Evolutionary conservation across 805 yeast species (phyloP), one percentile per base, ranked within the genome.

Genomic region (Saccharomycopsis amapae): DNA sequence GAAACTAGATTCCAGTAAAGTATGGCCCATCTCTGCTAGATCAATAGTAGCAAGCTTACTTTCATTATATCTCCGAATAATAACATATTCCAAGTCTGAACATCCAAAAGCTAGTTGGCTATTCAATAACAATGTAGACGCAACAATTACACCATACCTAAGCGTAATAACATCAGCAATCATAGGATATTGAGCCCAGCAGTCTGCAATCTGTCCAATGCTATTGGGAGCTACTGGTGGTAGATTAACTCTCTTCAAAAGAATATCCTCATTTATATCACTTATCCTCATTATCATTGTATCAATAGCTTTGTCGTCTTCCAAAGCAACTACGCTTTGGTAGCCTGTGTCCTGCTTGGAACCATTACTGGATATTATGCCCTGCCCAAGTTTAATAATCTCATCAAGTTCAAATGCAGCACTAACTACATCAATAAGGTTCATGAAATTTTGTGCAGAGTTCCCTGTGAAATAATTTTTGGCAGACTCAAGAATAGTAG

Each of bases 121-220:
- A 31, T 7, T 18, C 12, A 6, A 7, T 31, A 38, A 38, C 17
- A 38, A 17, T 9, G 15, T 25, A n/a, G 32, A 20, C 25, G 35
- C 25, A 17, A 30, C 9, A 13, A 30, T 30, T 5, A 39, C 4
- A 5, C 42, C 42, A 19, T 13, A 39, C 6, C 18, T 15, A 20
- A 39, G 30, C 9, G 18, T 24, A 6, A 39, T 6, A 13, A 9
- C 12, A 18, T 39, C 42, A 12, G 23, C 9, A 17, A 39, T n/a
- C 19, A 19, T 6, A 13, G 42, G 42, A 18, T n/a, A 28, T 31
- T 39, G 42, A 31, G 15, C 12, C 42, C 42, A 39, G 24, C 33
- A 39, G n/a, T 30, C 23, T 17, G 19, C n/a, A 33, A 12, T 28
- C n/a, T 13, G n/a, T n/a, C n/a, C n/a, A n/a, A n/a, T n/a, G n/a